Percentiles rank a stretch among this genome's conserved stretches.
phyloP scores from a whole-genome alignment of 306 rosid species.

The Corylus americana region DNA sequence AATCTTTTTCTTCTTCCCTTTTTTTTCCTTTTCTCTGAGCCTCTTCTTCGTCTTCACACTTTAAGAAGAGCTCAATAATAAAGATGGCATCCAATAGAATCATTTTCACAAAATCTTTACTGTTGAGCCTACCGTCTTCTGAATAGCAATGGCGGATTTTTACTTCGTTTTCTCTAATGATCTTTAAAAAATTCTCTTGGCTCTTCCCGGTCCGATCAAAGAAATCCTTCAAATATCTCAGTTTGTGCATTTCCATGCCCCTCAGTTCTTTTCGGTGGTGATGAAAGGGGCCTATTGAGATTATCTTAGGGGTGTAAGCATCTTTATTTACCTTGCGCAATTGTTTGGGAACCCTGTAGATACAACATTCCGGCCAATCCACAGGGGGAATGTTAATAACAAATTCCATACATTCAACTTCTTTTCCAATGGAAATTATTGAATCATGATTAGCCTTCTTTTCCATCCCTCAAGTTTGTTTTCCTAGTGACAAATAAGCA shows the following conservation, averaged over 20 bases:
- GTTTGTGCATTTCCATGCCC: neutral
- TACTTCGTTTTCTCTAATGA: neutral
- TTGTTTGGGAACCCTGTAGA: conserved; percentile 26
- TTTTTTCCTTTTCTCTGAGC: too few relatives aligned
- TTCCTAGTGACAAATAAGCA: too few relatives aligned
- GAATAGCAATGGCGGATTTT: neutral
- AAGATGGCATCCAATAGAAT: conserved; percentile 24
- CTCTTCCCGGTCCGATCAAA: neutral
- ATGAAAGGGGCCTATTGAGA: conserved; percentile 30
- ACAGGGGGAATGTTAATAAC: neutral
- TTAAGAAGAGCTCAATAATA: conserved; percentile 37
- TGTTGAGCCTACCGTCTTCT: neutral
- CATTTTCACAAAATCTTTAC: neutral
- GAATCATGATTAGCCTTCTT: too few relatives aligned
- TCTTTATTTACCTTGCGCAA: conserved; percentile 22
- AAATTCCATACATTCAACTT: neutral
- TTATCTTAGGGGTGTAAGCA: conserved; percentile 26
- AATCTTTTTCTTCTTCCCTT: conserved; percentile 7
- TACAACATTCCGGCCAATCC: neutral
- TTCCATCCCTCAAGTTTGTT: too few relatives aligned
- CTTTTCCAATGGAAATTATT: neutral
- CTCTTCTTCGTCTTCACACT: neutral
- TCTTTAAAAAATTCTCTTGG: neutral
- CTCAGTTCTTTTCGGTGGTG: neutral
- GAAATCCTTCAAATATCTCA: neutral